Base-by-base conservation (phyloP, 192 early-diverging fungal genomes). In the Chytriomyces confervae region DNA sequence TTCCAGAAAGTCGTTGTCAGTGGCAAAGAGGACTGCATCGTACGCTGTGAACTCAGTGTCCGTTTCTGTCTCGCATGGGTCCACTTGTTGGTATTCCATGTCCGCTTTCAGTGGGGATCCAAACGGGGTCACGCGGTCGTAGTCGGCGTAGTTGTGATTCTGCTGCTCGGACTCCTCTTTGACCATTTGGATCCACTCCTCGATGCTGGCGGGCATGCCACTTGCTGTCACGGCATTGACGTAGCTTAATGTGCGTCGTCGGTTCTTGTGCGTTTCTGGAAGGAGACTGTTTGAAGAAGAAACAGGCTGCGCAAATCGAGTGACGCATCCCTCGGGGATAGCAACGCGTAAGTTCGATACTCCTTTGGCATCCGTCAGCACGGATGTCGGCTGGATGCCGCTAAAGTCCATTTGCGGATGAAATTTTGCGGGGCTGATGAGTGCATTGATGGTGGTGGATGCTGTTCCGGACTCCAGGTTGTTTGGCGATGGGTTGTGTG, bases 1-100 rank as follows among this genome's bases (percentile, higher is more conserved):
- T 72, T 91, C 89, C 45, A 91, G 79, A 68, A 87, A 91, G 77
- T 91, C 89, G 65, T 85, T 87, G 77, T 91, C 89, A 16, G 89
- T 91, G 5, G 85, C 89, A 75, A 91, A 86, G 6, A 89, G 75
- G 8, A 88, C 64, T 16, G 89, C 89, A 66, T 91, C 87, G 72
- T 77, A 86, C 53, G 53, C 20, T 5, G 79, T 80, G 2, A 45
- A 44, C 7, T 66, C 47, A 8, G 23, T 70, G 9, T 49, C 65
- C 20, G 9, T 49, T 16, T 72, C 62, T 18, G n/a, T 29, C 23
- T 49, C 66, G 36, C 36, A 36, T 36, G 36, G 36, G 36, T 36
- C 36, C 36, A 2, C 36, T 36, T 36, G 36, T 36, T 36, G 36
- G 53, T 57, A 20, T 20, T 13, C 53, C 13, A 20, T 20, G 53